phyloP scores from a whole-genome alignment of 2,329 filamentous ascomycete genomes.

The Ilyonectria mors-panacis region DNA sequence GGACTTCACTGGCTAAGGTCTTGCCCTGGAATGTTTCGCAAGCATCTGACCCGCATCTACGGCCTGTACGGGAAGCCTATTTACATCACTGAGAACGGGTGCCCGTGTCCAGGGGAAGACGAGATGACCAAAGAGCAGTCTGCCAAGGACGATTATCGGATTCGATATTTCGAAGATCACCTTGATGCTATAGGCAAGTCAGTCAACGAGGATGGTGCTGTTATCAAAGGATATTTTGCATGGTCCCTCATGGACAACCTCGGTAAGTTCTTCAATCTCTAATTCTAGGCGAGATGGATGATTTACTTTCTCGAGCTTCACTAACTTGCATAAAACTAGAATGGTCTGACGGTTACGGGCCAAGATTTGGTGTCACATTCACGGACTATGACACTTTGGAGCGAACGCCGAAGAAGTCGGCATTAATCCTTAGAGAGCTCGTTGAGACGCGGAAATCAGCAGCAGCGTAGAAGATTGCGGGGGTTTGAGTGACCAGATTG shows the following conservation, averaged over 20 bases:
- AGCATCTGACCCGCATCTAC: slow-evolving; percentile 31
- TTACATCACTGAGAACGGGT: slow-evolving; percentile 35
- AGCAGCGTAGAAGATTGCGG: background rate
- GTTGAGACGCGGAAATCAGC: slow-evolving; percentile 12
- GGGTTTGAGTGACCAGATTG: background rate
- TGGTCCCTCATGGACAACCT: slow-evolving; percentile 41
- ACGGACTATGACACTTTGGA: slow-evolving; percentile 36
- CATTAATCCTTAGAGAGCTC: slow-evolving; percentile 8
- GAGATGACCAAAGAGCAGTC: slow-evolving; percentile 48
- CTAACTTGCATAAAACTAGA: slow-evolving; percentile 10
- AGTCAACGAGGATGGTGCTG: slow-evolving; percentile 28
- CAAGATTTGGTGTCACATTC: slow-evolving; percentile 34
- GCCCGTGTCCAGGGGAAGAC: slow-evolving; percentile 34
- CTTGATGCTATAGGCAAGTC: slow-evolving; percentile 53
- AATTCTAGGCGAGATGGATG: background rate
- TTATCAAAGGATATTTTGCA: slow-evolving; percentile 33
- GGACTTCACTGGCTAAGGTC: slow-evolving; percentile 35
- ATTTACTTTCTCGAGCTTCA: background rate
- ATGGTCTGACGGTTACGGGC: slow-evolving; percentile 36
- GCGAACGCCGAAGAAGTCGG: slow-evolving; percentile 37
- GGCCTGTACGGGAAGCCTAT: slow-evolving; percentile 36
- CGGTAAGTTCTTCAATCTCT: slow-evolving; percentile 34
- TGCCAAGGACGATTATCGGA: slow-evolving; percentile 55
- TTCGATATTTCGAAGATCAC: slow-evolving; percentile 56
- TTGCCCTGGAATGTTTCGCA: slow-evolving; percentile 32